Percentiles rank a stretch among this genome's conserved stretches.
Evolutionary conservation across 768 basidiomycete genomes (phyloP).

Genomic region (Boletellus ananiceps): DNA sequence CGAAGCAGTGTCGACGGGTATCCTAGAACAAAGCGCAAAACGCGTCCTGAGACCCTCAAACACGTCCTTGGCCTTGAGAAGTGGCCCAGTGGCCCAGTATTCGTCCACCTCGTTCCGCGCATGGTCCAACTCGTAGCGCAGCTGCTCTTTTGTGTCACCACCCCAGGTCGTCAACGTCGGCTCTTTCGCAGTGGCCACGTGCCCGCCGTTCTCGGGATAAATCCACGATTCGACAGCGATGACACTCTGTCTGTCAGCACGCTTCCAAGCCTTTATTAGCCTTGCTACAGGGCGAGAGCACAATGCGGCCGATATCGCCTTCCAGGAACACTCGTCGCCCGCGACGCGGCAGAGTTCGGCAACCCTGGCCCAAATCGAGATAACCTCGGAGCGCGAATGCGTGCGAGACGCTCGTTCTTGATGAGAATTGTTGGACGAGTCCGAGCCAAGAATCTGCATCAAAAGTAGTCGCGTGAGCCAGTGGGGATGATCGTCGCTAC

Average conservation of each 20-base stretch:
- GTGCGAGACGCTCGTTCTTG: conserved; percentile 49
- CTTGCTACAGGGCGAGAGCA: conserved; percentile 72
- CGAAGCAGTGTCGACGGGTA: conserved; percentile 35
- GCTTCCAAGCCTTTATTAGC: conserved; percentile 75
- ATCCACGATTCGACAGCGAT: conserved; percentile 67
- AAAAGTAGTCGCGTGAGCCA: conserved; percentile 77
- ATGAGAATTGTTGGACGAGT: conserved; percentile 36
- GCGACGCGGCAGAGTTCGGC: conserved; percentile 67
- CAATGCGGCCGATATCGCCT: conserved; percentile 64
- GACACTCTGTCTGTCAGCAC: conserved; percentile 58
- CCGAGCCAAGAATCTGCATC: conserved; percentile 63
- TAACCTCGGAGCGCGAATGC: conserved; percentile 67
- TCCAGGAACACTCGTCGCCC: conserved; percentile 80
- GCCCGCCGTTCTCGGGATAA: conserved; percentile 37
- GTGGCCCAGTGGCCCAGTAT: conserved; percentile 38
- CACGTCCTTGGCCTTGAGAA: conserved; percentile 39
- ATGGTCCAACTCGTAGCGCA: conserved; percentile 44
- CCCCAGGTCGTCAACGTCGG: conserved; percentile 66
- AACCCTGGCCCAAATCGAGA: conserved; percentile 67
- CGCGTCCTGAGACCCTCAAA: conserved; percentile 50
- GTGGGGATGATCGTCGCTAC: conserved; percentile 67
- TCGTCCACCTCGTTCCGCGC: conserved; percentile 45
- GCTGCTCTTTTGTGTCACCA: conserved; percentile 47
- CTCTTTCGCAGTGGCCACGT: conserved; percentile 28
- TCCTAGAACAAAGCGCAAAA: conserved; percentile 50